Base-by-base conservation (phyloP, 2,329 filamentous ascomycete species). In the Escovopsis weberi region DNA sequence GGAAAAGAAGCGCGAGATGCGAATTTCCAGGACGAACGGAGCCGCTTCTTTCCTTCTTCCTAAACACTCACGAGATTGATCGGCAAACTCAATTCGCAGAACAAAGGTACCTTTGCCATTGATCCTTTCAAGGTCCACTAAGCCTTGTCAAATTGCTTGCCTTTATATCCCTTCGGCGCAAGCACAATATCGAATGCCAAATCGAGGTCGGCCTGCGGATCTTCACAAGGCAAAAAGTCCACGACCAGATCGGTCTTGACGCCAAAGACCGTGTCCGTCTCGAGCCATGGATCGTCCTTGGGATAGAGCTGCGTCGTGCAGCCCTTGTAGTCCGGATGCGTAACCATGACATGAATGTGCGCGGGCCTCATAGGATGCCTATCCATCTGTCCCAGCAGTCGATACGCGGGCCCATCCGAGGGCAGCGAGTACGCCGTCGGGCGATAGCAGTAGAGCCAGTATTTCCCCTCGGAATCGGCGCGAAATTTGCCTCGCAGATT, bases 281-380 rank as follows among this genome's bases (percentile, higher is more conserved):
- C 56, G 26, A 86, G 67, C 56, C 84, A 83, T 39, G 74, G 70
- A 61, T 80, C 75, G 47, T 74, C 67, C 47, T 70, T 70, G 59
- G 85, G 81, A 57, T 86, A 88, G 42, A 88, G 78, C 59, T 88
- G 83, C 0, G 83, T 86, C 1, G 81, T 82, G 46, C 85, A 51
- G 68, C 79, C 68, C 55, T 78, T 80, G 66, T 82, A 84, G 4
- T 77, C 75, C n/a, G 70, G 69, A 44, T 73, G 70, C 4, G 74
- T 74, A 45, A 71, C 67, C 67, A 69, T 70, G 51, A 69, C 68
- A 58, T 70, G 67, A 43, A 70, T 69, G 51, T 70, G 67, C 12
- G 67, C 67, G 37, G 67, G 67, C 18, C 67, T 61, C 61, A 67
- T 68, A 32, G 66, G 64, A 45, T 70, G 66, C 12, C 67, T 58